Evolutionary conservation across 345 rosid species (phyloP), one percentile per base, ranked within the genome.

Genomic region (Acer campestre): DNA sequence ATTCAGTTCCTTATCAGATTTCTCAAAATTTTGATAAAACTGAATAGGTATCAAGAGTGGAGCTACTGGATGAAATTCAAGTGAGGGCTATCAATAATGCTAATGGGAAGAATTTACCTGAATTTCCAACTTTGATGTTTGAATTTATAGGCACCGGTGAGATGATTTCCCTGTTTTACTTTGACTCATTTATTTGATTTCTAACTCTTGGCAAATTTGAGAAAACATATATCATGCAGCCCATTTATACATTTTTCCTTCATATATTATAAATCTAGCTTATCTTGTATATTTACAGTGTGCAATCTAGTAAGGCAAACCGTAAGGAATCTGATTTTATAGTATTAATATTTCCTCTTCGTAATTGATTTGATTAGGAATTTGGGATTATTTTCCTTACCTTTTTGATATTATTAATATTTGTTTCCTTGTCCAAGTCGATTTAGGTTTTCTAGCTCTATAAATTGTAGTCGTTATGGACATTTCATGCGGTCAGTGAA

Each of bases 111-210:
- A 89, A 78, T 77, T 85, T 92, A 74, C 91, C 85, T 55, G 97
- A 95, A 86, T 80, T 82, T 78, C 97, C 99, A 68, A 93, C 98
- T 71, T 75, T 95, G 87, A 92, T 95, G 98, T 95, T 95, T 70
- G 99, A 95, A 80, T 90, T 93, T 80, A 82, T 92, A 27, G 97
- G 99, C 82, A 95, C 99, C 51, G 93, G 99, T 93, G 71, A 86
- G 76, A 18, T 53, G 38, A 51, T 55, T 67, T 55, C 63, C 44
- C 61, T 55, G 65, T 65, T 49, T 56, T 5, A 63, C n/a, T 74
- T 25, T 55, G 10, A 53, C 20, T 64, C 25, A 42, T 31, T 63
- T 64, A 16, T 49, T 76, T 29, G 35, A 64, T 49, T n/a, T 7
- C 9, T 72, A 53, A 55, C n/a, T n/a, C 5, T 35, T 18, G 13